These are phyloP conservation scores for Taxillus chinensis DNA, from an alignment of 164 flowering plant species.

Conservation along the genomic window DNA sequence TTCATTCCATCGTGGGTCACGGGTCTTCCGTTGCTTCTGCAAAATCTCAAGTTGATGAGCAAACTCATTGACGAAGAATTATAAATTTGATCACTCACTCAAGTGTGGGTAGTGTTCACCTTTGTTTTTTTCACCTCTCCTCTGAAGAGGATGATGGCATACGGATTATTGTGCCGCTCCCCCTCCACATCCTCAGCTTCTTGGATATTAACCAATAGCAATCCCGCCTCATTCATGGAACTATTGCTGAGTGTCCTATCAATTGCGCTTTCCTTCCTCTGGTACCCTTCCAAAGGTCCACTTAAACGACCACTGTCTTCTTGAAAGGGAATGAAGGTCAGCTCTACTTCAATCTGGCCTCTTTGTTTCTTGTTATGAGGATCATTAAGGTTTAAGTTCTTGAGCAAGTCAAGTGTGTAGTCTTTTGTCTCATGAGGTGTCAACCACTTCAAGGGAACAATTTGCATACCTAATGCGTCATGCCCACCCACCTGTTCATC, in stretches of 20 bases:
- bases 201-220: conserved; percentile 36
- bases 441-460: conserved; percentile 34
- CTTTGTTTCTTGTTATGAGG: conserved; percentile 35
- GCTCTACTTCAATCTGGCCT: conserved; percentile 43
- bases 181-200: conserved; percentile 63
- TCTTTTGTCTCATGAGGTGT: conserved; percentile 33
- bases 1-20: conserved; percentile 54
- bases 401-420: conserved; percentile 32
- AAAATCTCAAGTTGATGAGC: neutral
- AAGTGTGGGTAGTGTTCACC: conserved; percentile 13
- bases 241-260: conserved; percentile 10
- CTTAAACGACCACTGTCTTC: conserved; percentile 24
- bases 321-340: conserved; percentile 44
- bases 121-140: conserved; percentile 53
- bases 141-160: conserved; percentile 34
- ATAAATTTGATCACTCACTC: neutral
- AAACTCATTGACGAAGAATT: neutral
- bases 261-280: conserved; percentile 20
- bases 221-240: conserved; percentile 29
- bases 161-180: conserved; percentile 47
- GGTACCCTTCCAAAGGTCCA: conserved; percentile 9
- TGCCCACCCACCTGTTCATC: conserved; percentile 38
- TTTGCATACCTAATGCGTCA: conserved; percentile 48
- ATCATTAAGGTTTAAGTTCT: conserved; percentile 25
- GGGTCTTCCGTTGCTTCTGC: conserved; percentile 34